Base-by-base conservation (phyloP, 2,329 filamentous ascomycete species). In the Pleurostoma richardsiae region DNA sequence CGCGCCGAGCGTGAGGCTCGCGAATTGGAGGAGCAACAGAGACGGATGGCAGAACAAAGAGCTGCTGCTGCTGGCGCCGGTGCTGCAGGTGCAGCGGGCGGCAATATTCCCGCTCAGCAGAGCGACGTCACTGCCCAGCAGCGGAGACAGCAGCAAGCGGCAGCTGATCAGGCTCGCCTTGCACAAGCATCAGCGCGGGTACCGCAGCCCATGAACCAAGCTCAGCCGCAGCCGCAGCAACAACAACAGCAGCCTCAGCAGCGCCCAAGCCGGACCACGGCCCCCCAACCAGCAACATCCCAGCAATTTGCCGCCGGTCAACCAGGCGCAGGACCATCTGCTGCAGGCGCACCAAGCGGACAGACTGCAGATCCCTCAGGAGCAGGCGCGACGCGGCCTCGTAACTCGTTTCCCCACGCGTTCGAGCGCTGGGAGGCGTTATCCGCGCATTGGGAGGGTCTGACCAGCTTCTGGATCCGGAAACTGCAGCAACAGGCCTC, bases 391-490 rank as follows among this genome's bases (percentile, higher is more conserved):
- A 57, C 56, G 44, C 66, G 76, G 44, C 65, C 77, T 44, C 74
- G 83, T 48, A 88, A 86, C 41, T 84, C 85, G 0, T 97, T 99
- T 55, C 94, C 94, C 1, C 94, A 97, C 67, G 94, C 94, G 0
- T 99, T 99, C 59, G 92, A 99, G 66, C 81, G 94, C 50, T 99
- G 94, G 94, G 94, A 99, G 64, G 92, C 89, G 0, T 71, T 99
- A 3, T 99, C 94, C 0, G 95, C 94, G 5, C 92, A 97, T 58
- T 99, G 94, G 94, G 94, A 99, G 65, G 94, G 94, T 4, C 76
- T 99, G 49, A 97, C 94, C 0, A 92, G 90, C 49, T 97, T 96
- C 68, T 99, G 94, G 92, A 94, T 99, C 54, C 86, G 90, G 41
- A 85, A 90, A 56, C 74, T 99, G 6, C 89, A 99, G 67, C 84